phyloP scores from a whole-genome alignment of 2,329 filamentous ascomycete species.

The Colletotrichum abscissum region DNA sequence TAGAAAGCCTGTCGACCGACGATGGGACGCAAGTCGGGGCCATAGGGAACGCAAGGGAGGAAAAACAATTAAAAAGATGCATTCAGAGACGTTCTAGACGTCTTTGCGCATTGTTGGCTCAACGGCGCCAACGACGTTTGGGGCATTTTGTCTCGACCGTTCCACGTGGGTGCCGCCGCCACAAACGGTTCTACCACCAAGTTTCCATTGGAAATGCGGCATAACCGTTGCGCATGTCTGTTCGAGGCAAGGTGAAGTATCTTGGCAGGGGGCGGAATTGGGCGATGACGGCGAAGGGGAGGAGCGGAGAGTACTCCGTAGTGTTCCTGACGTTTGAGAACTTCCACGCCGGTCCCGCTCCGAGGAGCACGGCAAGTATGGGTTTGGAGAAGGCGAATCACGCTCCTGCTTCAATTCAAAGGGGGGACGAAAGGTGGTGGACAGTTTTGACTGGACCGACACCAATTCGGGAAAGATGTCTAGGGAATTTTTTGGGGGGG shows the following conservation, averaged over 20 bases:
- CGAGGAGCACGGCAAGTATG: neutral
- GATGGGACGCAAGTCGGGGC: neutral
- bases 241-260: neutral
- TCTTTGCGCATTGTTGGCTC: neutral
- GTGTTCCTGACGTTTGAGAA: neutral
- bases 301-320: neutral
- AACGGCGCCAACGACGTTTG: conserved; percentile 16
- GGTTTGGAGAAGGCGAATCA: neutral
- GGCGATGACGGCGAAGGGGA: neutral
- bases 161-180: conserved; percentile 20
- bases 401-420: neutral
- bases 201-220: neutral
- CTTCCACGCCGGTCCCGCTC: neutral
- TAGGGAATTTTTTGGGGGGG: neutral
- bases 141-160: neutral
- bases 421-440: neutral
- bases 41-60: neutral
- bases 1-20: neutral
- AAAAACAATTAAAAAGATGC: neutral
- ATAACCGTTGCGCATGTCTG: neutral
- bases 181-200: neutral
- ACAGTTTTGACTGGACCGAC: neutral
- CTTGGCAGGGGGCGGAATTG: neutral
- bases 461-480: neutral
- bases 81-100: neutral